Evolutionary conservation across 441 rosid genomes (phyloP).

Genomic region (Hura crepitans): DNA sequence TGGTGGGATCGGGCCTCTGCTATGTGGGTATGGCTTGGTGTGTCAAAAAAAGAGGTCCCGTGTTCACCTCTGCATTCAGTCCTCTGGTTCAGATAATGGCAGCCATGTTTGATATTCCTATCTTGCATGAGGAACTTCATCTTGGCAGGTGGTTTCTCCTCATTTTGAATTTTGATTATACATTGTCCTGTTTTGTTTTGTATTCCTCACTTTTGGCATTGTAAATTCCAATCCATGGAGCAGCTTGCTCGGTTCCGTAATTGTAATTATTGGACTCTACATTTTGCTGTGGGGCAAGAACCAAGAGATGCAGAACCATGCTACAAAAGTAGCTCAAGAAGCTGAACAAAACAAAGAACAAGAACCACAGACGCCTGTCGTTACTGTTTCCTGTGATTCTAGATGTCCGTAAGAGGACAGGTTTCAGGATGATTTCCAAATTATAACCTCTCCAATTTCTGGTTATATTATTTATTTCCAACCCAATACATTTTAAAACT

Average conservation of each 20-base stretch:
- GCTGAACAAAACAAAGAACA: slow-evolving; percentile 35
- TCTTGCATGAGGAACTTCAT: slow-evolving; percentile 49
- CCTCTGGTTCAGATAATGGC: slow-evolving; percentile 56
- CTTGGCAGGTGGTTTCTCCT: slow-evolving; percentile 46
- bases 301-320: slow-evolving; percentile 38
- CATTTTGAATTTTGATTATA: not conserved
- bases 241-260: slow-evolving; percentile 58
- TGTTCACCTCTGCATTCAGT: slow-evolving; percentile 61
- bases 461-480: no score
- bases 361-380: slow-evolving; percentile 33
- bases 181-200: no score
- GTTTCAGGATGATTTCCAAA: not conserved
- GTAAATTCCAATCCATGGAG: not conserved
- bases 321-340: slow-evolving; percentile 33
- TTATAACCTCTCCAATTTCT: not conserved
- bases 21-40: slow-evolving; percentile 69
- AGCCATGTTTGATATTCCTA: slow-evolving; percentile 48
- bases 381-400: slow-evolving; percentile 33
- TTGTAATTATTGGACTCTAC: slow-evolving; percentile 53
- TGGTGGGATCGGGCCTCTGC: slow-evolving; percentile 56
- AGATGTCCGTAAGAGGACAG: slow-evolving; percentile 16
- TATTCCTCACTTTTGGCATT: not conserved
- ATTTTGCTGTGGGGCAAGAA: slow-evolving; percentile 69
- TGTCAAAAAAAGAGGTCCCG: slow-evolving; percentile 60
- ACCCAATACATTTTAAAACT: no score